Evolutionary conservation across 23 red algal genomes (phyloP), one percentile per base, ranked within the genome.

Genomic region (Gracilaria domingensis): DNA sequence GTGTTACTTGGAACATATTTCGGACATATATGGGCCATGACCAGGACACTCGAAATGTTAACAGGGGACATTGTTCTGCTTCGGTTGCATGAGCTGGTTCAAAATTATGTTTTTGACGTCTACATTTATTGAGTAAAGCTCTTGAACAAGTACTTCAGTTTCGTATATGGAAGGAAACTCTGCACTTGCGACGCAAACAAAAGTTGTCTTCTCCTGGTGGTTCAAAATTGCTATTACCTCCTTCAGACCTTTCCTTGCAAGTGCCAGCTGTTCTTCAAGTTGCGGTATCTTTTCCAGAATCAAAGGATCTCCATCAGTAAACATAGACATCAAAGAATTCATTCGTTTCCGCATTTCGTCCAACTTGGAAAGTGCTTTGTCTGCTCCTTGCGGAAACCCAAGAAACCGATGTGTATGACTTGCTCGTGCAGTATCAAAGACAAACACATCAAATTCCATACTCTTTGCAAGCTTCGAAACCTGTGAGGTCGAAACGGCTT

Each of bases 91-190:
- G 20, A 99, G 85, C 75, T 99, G 97, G 45, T 99, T 99, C 35
- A 96, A 90, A 29, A 99, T 85, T 30, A 99, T 84, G 70, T 99
- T 99, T 60, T 91, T 85, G 32, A 91, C 87, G 71, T 99, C 93
- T 28, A 99, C 93, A 44, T 93, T 95, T 75, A 93, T 83, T 18
- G 85, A 54, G 39, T 84, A 93, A 6, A 99, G 86, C 89, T 99
- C 85, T 79, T 99, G 97, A n/a, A 99, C 91, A 58, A 99, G 94
- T 1, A 94, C 87, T 75, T 99, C 97, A 24, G 97, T 99, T 82
- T 99, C 97, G 66, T 99, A 99, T 16, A 99, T 91, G 21, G 97
- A 99, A 64, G 96, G 87, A 86, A 96, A 94, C 66, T 99, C 97
- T 37, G 97, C 97, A 79, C 96, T 99, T 17, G 93, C 84, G 13